Conservation (phyloP, 805 yeast species). For the Debaryomyces tyrocola region DNA sequence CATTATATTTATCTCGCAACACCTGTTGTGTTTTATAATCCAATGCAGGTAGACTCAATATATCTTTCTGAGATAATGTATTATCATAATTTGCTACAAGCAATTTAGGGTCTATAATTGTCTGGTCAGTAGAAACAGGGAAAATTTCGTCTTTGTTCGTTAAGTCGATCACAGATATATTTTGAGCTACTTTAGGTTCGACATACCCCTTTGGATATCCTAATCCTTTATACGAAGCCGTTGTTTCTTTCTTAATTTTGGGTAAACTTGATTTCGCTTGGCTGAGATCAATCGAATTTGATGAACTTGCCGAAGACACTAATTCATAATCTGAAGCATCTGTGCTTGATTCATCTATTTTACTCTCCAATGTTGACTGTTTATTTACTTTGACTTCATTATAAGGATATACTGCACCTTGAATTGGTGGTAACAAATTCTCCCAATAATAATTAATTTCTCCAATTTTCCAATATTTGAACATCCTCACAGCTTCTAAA, state of each 20-base stretch:
- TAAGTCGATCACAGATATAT: constrained; percentile 34
- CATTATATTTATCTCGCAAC: constrained; percentile 58
- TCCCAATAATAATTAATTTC: constrained; percentile 63
- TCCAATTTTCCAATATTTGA: constrained; percentile 67
- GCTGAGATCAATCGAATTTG: neutral
- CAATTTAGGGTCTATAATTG: constrained; percentile 55
- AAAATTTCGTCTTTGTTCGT: constrained; percentile 33
- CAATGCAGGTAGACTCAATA: constrained; percentile 58
- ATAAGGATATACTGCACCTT: constrained; percentile 57
- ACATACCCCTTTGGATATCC: constrained; percentile 47
- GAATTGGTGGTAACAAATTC: constrained; percentile 83
- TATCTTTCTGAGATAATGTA: constrained; percentile 52
- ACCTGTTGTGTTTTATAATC: constrained; percentile 65
- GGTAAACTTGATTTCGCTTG: neutral
- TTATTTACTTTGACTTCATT: neutral
- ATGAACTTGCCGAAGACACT: constrained; percentile 11
- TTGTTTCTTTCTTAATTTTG: neutral
- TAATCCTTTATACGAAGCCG: constrained; percentile 1
- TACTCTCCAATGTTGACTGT: constrained; percentile 7
- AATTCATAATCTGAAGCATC: constrained; percentile 10
- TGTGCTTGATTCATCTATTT: constrained; percentile 11
- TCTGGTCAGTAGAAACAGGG: constrained; percentile 26
- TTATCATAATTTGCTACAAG: constrained; percentile 61
- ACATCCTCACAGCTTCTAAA: constrained; percentile 51
- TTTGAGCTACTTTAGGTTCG: constrained; percentile 54